Evolutionary conservation across 352 stramenopile genomes (phyloP).

Genomic region (Globisporangium echinulatum): DNA sequence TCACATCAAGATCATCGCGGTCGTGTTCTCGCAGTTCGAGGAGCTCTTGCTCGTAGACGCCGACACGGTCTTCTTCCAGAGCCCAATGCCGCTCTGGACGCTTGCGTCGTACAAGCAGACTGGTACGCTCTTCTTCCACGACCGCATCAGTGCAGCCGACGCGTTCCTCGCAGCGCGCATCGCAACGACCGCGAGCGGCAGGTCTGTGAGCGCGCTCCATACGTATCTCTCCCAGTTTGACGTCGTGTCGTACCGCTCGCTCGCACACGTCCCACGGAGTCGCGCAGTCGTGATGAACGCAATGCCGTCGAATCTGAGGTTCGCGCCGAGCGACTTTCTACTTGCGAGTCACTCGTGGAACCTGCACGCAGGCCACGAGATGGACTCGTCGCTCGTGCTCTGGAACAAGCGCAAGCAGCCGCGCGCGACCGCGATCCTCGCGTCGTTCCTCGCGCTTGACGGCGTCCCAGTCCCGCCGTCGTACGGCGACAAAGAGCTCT

Average conservation of each 20-base stretch:
- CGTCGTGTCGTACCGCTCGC: conserved; percentile 27
- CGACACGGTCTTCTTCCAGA: conserved; percentile 61
- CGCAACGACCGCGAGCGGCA: background rate
- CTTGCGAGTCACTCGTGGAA: conserved; percentile 60
- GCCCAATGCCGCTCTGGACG: conserved; percentile 45
- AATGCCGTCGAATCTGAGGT: conserved; percentile 17
- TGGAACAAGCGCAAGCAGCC: conserved; percentile 65
- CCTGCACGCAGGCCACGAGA: conserved; percentile 50
- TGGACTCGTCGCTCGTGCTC: conserved; percentile 72
- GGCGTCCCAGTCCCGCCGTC: conserved; percentile 28
- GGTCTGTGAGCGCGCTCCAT: conserved; percentile 31
- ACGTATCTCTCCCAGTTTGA: conserved; percentile 54
- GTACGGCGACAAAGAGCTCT: conserved; percentile 78
- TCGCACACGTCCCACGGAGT: conserved; percentile 26
- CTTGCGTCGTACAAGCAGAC: conserved; percentile 40
- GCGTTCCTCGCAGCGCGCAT: conserved; percentile 39
- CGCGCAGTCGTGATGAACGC: conserved; percentile 14
- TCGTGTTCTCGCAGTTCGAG: conserved; percentile 60
- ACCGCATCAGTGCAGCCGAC: conserved; percentile 31
- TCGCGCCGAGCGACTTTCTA: conserved; percentile 50
- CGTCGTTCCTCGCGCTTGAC: conserved; percentile 43
- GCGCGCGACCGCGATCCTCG: conserved; percentile 60
- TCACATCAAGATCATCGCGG: conserved; percentile 53
- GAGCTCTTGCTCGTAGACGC: conserved; percentile 76
- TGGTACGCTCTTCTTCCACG: conserved; percentile 55